Evolutionary conservation across 805 yeast species (phyloP), one percentile per base, ranked within the genome.

Genomic region (Teunomyces kruisii): DNA sequence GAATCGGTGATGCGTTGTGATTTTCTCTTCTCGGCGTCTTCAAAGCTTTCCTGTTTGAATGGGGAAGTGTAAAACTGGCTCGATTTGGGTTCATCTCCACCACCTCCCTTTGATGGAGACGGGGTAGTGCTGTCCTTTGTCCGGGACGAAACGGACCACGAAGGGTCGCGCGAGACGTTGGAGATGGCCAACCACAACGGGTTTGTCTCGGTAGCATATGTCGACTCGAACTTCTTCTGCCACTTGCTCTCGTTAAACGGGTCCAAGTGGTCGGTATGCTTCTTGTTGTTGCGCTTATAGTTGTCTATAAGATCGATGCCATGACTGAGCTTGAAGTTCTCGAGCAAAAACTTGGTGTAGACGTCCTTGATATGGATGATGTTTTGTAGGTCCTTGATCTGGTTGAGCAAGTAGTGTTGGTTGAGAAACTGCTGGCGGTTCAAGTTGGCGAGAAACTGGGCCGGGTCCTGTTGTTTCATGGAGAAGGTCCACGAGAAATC

Each of bases 301-400:
- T 59, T 63, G 26, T 50, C 52, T 28, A 71, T 56, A 27, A 67
- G 52, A 33, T 68, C 73, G 4, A 56, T 50, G 2, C 74, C 74
- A 44, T 67, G 66, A 32, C 64, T 53, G 3, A 61, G 56, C 43
- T 56, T 62, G 48, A 65, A 67, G 49, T 69, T 71, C 37, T 65
- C 70, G 22, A 57, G 50, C 32, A 70, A 52, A 33, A 64, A 71
- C 46, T 50, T 52, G 38, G 53, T 59, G 47, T 65, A 70, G 22
- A 58, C 54, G 44, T 70, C 75, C 43, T 66, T 67, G 5, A 46
- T 49, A 2, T 49, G 47, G 3, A 68, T 42, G 10, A 56, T 35
- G 5, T 46, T 46, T 30, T 62, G 54, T 38, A 70, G 48, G 14
- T 50, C 45, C 4, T 46, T 39, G 7, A 59, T 43, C 43, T 62